Evolutionary conservation across 257 asterid genomes (phyloP).

Genomic region (Mentha longifolia): DNA sequence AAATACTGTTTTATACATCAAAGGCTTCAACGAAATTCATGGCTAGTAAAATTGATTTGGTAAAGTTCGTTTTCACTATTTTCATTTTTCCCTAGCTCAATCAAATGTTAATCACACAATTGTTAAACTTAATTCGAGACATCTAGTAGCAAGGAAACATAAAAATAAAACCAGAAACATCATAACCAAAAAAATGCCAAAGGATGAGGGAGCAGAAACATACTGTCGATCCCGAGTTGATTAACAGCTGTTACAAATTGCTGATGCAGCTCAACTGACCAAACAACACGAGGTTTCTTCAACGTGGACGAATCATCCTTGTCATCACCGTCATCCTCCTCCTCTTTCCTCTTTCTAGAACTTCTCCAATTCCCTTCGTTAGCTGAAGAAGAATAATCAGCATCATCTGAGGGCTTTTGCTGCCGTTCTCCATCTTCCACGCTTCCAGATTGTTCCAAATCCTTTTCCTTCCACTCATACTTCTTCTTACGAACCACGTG

Average conservation of each 20-base stretch:
- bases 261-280: slow-evolving; percentile 66
- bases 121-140: not conserved
- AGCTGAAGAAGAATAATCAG: slow-evolving; percentile 74
- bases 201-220: slow-evolving; percentile 22
- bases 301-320: slow-evolving; percentile 40
- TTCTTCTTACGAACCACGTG: slow-evolving; percentile 85
- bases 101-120: not conserved
- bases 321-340: slow-evolving; percentile 46
- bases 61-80: not conserved
- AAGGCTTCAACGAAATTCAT: not conserved
- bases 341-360: slow-evolving; percentile 61
- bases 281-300: slow-evolving; percentile 67
- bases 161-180: not conserved
- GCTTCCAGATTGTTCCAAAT: slow-evolving; percentile 66
- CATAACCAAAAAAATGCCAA: not conserved
- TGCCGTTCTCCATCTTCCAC: slow-evolving; percentile 74
- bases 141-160: not conserved
- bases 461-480: slow-evolving; percentile 70
- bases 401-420: slow-evolving; percentile 60
- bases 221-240: slow-evolving; percentile 60
- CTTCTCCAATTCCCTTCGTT: slow-evolving; percentile 73
- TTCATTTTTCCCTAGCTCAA: not conserved
- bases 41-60: not conserved
- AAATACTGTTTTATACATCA: no score
- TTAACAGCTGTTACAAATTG: slow-evolving; percentile 63